These are phyloP conservation scores for Dioszegia crocea DNA, from an alignment of 768 basidiomycete species.

Conservation along the genomic window DNA sequence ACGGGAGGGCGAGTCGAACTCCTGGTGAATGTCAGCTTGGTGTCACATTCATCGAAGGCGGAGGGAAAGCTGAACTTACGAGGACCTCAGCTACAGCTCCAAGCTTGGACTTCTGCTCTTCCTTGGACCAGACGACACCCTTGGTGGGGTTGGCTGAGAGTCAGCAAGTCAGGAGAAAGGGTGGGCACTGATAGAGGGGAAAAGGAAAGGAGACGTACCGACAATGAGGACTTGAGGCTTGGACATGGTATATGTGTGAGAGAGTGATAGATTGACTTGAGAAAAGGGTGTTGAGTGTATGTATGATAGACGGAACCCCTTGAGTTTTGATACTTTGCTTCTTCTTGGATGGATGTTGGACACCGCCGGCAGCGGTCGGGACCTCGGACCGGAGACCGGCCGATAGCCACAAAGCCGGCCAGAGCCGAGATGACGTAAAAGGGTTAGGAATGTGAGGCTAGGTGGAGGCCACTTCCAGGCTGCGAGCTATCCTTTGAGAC, in stretches of 20 bases:
- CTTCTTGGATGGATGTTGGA: background rate
- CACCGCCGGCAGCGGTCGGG: background rate
- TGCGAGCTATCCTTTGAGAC: background rate
- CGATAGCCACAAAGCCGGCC: background rate
- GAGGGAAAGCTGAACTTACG: slow-evolving; percentile 54
- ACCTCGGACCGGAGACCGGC: background rate
- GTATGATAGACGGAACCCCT: background rate
- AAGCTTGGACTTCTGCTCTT: slow-evolving; percentile 65
- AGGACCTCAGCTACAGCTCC: slow-evolving; percentile 68
- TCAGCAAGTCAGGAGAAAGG: background rate
- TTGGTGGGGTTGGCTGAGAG: slow-evolving; percentile 37
- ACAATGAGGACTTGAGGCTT: slow-evolving; percentile 47
- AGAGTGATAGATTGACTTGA: background rate
- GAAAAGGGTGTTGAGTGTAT: background rate
- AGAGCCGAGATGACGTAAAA: slow-evolving; percentile 5
- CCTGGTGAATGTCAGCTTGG: slow-evolving; percentile 45
- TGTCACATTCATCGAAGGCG: background rate
- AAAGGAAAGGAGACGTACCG: slow-evolving; percentile 13
- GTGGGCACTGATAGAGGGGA: background rate
- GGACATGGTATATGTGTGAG: slow-evolving; percentile 21
- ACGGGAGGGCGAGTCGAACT: slow-evolving; percentile 61
- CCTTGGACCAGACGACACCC: slow-evolving; percentile 72
- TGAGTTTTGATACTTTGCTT: background rate
- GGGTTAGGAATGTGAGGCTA: background rate
- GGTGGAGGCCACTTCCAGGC: background rate